phyloP scores from a whole-genome alignment of 768 basidiomycete species.

The Pleurotus citrinopileatus region DNA sequence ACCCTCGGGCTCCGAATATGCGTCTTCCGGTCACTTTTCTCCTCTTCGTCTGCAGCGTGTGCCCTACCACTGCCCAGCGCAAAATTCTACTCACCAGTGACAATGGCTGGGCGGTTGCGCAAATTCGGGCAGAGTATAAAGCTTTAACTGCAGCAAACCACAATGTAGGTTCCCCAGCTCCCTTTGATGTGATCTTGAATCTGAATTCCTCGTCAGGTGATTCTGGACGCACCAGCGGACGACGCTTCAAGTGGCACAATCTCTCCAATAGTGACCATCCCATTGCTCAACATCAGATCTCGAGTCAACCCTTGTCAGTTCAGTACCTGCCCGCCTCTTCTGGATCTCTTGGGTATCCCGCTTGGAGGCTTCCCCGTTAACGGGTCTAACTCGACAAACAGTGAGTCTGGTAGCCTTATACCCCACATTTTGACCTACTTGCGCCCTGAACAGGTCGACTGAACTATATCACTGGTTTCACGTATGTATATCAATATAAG shows the following conservation, averaged over 20 bases:
- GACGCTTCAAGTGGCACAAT: conserved; percentile 18
- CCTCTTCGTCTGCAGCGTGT: background rate
- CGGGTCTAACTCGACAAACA: background rate
- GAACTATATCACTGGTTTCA: conserved; percentile 16
- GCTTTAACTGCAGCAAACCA: background rate
- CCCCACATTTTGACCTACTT: background rate
- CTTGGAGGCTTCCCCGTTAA: conserved; percentile 14
- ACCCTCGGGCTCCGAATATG: background rate
- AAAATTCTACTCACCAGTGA: conserved; percentile 25
- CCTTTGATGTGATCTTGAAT: background rate
- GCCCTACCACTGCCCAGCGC: background rate
- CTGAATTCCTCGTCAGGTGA: background rate
- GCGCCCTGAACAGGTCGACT: conserved; percentile 8
- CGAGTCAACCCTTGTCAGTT: conserved; percentile 7
- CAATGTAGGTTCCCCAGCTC: background rate
- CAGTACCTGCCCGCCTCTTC: conserved; percentile 6
- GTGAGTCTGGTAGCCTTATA: background rate
- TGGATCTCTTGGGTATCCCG: conserved; percentile 30
- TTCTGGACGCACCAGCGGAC: background rate
- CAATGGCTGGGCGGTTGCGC: conserved; percentile 14
- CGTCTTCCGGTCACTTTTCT: background rate
- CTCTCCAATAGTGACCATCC: background rate
- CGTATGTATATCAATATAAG: background rate
- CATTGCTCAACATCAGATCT: conserved; percentile 2
- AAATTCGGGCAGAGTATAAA: conserved; percentile 1